phyloP scores from a whole-genome alignment of 2,329 filamentous ascomycete genomes.

The Ophiocordyceps australis region DNA sequence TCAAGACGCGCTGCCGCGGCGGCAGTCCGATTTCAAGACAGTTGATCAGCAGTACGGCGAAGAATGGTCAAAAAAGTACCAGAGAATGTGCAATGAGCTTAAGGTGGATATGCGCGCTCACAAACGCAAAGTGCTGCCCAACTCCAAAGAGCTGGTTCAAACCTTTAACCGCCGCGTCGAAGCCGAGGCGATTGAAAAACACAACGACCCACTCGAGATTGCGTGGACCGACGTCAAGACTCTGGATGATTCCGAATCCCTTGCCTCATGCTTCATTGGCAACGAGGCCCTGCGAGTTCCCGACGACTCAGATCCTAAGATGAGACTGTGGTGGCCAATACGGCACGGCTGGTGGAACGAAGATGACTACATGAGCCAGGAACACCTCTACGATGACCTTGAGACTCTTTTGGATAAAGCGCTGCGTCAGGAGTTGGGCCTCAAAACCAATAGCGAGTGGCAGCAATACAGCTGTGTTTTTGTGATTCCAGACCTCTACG shows the following conservation, averaged over 20 bases:
- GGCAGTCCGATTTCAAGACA: constrained; percentile 42
- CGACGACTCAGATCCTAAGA: constrained; percentile 74
- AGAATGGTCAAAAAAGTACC: constrained; percentile 59
- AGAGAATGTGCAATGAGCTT: constrained; percentile 68
- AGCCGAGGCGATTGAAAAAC: constrained; percentile 75
- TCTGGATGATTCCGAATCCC: constrained; percentile 44
- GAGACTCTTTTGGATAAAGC: constrained; percentile 75
- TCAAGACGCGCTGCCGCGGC: constrained; percentile 57
- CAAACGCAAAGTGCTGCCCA: constrained; percentile 90
- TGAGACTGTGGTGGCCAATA: constrained; percentile 87
- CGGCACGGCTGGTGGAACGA: constrained; percentile 80
- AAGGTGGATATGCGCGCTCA: constrained; percentile 83
- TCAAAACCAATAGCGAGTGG: constrained; percentile 66
- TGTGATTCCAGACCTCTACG: constrained; percentile 90
- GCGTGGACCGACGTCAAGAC: constrained; percentile 79
- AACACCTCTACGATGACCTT: constrained; percentile 71
- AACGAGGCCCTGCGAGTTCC: constrained; percentile 71
- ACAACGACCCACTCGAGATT: constrained; percentile 85
- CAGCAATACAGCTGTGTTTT: constrained; percentile 91
- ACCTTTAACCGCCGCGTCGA: constrained; percentile 82
- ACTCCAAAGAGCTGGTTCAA: constrained; percentile 86
- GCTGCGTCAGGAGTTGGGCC: constrained; percentile 65
- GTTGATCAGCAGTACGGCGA: constrained; percentile 74
- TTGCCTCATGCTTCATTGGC: constrained; percentile 55
- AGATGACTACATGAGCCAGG: constrained; percentile 63